A percentile compares a stretch with the other conserved stretches of the same genome.
Evolutionary conservation across 164 flowering plant species (phyloP).

Genomic region (Chloranthus sessilifolius): DNA sequence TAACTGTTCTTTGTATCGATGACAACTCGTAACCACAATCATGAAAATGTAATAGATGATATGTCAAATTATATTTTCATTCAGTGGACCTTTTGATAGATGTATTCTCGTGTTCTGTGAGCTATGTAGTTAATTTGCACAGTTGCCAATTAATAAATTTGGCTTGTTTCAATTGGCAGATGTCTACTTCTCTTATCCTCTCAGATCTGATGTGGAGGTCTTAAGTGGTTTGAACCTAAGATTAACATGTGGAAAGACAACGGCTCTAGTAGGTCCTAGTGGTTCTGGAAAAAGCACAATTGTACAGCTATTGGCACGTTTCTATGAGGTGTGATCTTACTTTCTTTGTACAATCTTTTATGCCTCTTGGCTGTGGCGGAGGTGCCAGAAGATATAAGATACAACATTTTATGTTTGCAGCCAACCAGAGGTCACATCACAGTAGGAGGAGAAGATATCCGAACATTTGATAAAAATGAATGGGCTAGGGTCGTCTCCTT

Average conservation of each 20-base stretch:
- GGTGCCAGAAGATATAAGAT: neutral
- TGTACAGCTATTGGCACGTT: slow-evolving; percentile 92
- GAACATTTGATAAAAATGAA: slow-evolving; percentile 91
- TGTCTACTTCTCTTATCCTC: slow-evolving; percentile 88
- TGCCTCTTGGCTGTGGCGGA: neutral
- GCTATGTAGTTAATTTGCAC: too few relatives aligned
- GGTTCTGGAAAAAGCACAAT: slow-evolving; percentile 97
- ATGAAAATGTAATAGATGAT: too few relatives aligned
- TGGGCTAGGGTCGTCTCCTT: slow-evolving; percentile 91
- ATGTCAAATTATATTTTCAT: too few relatives aligned
- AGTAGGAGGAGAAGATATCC: slow-evolving; percentile 87
- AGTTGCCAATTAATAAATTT: too few relatives aligned
- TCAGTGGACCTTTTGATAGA: too few relatives aligned
- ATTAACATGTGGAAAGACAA: slow-evolving; percentile 73
- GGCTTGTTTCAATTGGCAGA: too few relatives aligned
- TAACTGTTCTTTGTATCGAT: too few relatives aligned
- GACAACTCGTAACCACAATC: too few relatives aligned
- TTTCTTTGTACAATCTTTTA: slow-evolving; percentile 7
- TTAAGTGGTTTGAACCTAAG: slow-evolving; percentile 62
- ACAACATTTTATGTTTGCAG: slow-evolving; percentile 32
- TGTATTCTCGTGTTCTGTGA: too few relatives aligned
- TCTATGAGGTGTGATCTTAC: slow-evolving; percentile 76
- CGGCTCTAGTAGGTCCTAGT: slow-evolving; percentile 94
- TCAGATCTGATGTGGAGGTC: slow-evolving; percentile 82
- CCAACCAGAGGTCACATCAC: slow-evolving; percentile 87